Percentiles rank a stretch among this genome's conserved stretches.
These are phyloP conservation scores for Botrytis tulipae DNA, from an alignment of 2,329 filamentous ascomycete species.

Conservation along the genomic window DNA sequence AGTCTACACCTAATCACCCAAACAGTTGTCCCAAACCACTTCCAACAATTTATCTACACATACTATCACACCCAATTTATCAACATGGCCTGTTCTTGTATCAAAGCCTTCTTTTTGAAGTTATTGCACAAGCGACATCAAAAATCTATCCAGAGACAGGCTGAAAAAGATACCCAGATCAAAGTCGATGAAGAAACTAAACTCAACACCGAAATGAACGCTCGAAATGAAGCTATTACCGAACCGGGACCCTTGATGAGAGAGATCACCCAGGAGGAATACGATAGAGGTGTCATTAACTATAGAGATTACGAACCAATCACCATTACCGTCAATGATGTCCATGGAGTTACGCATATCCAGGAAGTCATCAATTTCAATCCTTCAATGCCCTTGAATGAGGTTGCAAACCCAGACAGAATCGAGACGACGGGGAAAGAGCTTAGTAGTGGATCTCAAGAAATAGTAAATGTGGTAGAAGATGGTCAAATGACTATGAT, in stretches of 20 bases:
- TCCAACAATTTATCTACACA: neutral
- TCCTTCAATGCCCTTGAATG: neutral
- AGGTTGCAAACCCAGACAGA: neutral
- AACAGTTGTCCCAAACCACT: neutral
- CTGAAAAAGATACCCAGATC: neutral
- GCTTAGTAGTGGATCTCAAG: neutral
- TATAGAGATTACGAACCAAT: neutral
- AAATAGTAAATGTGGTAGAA: neutral
- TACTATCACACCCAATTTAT: fast-evolving
- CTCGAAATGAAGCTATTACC: neutral
- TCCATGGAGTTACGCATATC: neutral
- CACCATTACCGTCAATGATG: neutral
- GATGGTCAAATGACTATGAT: neutral
- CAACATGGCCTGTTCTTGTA: neutral
- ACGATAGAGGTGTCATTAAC: neutral
- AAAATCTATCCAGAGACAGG: neutral
- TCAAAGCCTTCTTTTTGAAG: neutral
- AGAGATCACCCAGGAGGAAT: neutral
- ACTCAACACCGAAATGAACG: neutral
- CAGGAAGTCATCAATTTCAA: neutral
- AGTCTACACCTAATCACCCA: neutral
- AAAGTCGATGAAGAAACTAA: neutral
- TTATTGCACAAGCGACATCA: neutral
- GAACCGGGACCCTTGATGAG: neutral
- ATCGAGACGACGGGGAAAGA: neutral